Conservation (phyloP, 148 eudicot species). For the Vaccinium myrtillus region DNA sequence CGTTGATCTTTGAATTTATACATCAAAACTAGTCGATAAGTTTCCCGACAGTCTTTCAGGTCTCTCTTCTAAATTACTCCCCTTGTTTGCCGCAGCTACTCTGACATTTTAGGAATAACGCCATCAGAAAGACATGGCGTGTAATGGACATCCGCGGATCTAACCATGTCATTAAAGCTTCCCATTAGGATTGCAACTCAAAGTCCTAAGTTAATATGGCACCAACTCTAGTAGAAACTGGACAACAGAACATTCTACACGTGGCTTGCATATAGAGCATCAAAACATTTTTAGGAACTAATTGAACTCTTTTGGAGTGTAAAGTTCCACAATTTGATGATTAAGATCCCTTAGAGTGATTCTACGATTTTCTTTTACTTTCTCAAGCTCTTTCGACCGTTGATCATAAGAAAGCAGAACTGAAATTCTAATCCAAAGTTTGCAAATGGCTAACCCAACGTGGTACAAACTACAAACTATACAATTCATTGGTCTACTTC, state of each 20-base stretch:
- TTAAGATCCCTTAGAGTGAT: neutral
- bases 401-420: neutral
- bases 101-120: neutral
- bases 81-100: constrained; percentile 84
- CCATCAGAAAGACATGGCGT: neutral
- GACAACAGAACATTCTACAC: neutral
- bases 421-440: neutral
- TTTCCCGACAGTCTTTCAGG: neutral
- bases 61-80: neutral
- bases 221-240: neutral
- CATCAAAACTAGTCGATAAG: neutral
- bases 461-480: neutral
- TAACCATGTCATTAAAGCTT: neutral
- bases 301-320: neutral
- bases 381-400: neutral
- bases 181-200: neutral
- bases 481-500: neutral
- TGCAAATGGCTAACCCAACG: neutral
- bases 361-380: neutral
- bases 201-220: neutral
- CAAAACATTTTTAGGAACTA: neutral
- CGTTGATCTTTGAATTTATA: neutral
- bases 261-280: neutral
- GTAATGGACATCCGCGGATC: neutral
- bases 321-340: neutral